These are phyloP conservation scores for Bonia amplexicaulis DNA, from an alignment of 176 grass and related monocot genomes.

Conservation along the genomic window DNA sequence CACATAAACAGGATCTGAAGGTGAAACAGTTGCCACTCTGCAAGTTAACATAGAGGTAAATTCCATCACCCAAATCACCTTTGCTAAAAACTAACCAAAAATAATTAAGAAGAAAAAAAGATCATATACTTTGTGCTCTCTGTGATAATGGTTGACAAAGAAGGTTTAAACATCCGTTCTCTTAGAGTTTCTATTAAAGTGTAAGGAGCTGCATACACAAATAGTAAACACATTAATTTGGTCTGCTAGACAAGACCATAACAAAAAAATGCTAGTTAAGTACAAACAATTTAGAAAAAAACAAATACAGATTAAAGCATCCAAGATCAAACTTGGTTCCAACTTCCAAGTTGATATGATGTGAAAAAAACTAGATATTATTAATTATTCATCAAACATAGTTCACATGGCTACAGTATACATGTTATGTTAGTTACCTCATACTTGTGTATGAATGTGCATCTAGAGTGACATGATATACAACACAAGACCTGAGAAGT, in stretches of 20 bases:
- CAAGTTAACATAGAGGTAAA: constrained; percentile 26
- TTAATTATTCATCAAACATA: neutral
- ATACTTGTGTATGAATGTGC: neutral
- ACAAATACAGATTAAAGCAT: neutral
- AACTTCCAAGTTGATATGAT: neutral
- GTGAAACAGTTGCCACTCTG: constrained; percentile 74
- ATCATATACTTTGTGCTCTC: constrained; percentile 70
- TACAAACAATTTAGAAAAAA: neutral
- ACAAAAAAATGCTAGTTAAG: neutral
- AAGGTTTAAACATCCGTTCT: constrained; percentile 89
- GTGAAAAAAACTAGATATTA: neutral
- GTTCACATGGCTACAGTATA: neutral
- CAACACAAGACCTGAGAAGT: constrained; percentile 51
- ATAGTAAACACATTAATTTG: constrained; percentile 17
- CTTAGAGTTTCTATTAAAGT: constrained; percentile 74
- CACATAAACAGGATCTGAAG: constrained; percentile 87
- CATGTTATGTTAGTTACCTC: neutral
- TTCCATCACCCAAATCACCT: neutral
- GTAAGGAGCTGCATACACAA: constrained; percentile 59
- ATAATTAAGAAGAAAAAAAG: constrained; percentile 1
- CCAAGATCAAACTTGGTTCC: neutral
- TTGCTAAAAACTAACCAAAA: constrained; percentile 9
- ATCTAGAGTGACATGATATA: neutral
- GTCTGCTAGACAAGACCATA: neutral
- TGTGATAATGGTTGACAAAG: constrained; percentile 68